These are phyloP conservation scores for Kappamyces sp. DNA, from an alignment of 192 early-diverging fungal species.

Conservation along the genomic window DNA sequence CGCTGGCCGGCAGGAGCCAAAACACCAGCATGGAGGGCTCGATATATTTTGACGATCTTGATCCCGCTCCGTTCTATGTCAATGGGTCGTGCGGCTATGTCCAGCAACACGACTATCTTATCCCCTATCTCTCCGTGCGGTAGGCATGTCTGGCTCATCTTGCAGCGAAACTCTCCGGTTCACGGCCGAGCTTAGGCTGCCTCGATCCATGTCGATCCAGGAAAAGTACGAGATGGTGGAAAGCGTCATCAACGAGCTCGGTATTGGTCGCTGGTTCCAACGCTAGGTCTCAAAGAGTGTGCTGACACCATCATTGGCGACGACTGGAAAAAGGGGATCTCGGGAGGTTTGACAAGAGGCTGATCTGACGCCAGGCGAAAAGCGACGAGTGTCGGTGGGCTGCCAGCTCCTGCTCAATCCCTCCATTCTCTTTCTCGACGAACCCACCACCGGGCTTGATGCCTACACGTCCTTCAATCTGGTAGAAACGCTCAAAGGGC, in stretches of 20 bases:
- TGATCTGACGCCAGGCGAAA: background rate
- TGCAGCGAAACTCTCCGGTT: conserved; percentile 67
- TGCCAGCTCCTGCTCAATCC: conserved; percentile 73
- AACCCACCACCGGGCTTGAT: conserved; percentile 27
- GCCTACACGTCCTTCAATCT: conserved; percentile 53
- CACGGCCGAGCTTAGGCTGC: conserved; percentile 62
- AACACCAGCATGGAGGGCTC: conserved; percentile 55
- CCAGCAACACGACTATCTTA: conserved; percentile 46
- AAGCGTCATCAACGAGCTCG: conserved; percentile 33
- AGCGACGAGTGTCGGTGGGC: conserved; percentile 38
- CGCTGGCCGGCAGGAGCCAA: conserved; percentile 58
- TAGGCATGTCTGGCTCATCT: conserved; percentile 46
- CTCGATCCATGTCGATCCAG: conserved; percentile 22
- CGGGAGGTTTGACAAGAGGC: conserved; percentile 45
- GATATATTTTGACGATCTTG: conserved; percentile 71
- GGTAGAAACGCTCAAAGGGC: conserved; percentile 25
- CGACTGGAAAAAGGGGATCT: conserved; percentile 53
- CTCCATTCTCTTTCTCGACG: conserved; percentile 15
- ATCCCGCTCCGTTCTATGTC: conserved; percentile 28
- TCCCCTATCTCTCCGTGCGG: conserved; percentile 41
- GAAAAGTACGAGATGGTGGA: conserved; percentile 35
- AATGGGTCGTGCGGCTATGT: conserved; percentile 36
- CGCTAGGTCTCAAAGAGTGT: conserved; percentile 34
- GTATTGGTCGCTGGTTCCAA: too few species aligned
- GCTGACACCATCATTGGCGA: conserved; percentile 40